phyloP scores from a whole-genome alignment of 768 basidiomycete genomes.

The Suillus paluster region DNA sequence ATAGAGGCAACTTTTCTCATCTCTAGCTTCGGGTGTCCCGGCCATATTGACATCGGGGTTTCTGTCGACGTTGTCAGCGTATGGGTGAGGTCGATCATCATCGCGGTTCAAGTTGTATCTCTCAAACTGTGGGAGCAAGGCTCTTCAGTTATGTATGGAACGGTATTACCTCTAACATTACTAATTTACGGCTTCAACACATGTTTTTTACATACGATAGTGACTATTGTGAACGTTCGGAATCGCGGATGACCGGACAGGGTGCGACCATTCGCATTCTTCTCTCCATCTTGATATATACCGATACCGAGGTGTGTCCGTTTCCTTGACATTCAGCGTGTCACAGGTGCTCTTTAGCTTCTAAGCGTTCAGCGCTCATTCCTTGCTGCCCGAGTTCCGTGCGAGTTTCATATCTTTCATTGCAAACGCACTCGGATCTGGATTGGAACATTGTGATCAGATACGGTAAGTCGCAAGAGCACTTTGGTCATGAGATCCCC shows the following conservation, averaged over 20 bases:
- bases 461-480: not conserved
- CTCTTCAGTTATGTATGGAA: not conserved
- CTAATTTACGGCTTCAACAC: not conserved
- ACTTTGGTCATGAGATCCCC: not conserved
- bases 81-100: slow-evolving; percentile 30
- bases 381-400: not conserved
- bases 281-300: not conserved
- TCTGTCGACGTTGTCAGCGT: slow-evolving; percentile 16
- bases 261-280: not conserved
- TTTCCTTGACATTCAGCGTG: not conserved
- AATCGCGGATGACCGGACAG: not conserved
- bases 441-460: not conserved
- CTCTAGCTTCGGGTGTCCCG: slow-evolving; percentile 25
- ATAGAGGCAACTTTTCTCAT: slow-evolving; percentile 13
- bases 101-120: not conserved
- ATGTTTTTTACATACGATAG: not conserved
- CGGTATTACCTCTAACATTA: not conserved
- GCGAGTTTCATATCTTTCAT: not conserved
- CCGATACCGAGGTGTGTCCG: not conserved
- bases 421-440: not conserved
- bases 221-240: not conserved
- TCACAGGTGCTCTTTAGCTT: not conserved
- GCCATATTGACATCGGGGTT: slow-evolving; percentile 27
- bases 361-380: not conserved
- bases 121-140: not conserved